Evolutionary conservation across 768 basidiomycete genomes (phyloP).

Genomic region (Dacryopinax spathularia): DNA sequence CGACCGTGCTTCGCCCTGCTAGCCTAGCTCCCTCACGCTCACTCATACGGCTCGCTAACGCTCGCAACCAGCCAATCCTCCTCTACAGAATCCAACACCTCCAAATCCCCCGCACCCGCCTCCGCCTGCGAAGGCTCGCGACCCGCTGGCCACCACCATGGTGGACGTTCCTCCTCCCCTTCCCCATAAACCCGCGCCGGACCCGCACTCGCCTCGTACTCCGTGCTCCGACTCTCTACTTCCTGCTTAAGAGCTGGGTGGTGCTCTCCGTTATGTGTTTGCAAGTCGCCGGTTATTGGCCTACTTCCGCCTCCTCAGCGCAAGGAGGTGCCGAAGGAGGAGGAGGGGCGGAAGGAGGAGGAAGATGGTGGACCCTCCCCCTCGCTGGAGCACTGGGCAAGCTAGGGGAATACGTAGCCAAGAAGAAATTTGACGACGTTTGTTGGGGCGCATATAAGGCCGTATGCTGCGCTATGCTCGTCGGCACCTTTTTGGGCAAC

Average conservation of each 20-base stretch:
- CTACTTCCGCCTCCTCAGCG: conserved; percentile 28
- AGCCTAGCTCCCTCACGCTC: neutral
- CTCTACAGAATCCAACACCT: conserved; percentile 65
- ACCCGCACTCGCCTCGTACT: conserved; percentile 44
- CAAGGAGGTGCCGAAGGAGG: conserved; percentile 11
- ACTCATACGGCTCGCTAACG: neutral
- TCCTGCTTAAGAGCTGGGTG: conserved; percentile 40
- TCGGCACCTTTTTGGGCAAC: conserved; percentile 53
- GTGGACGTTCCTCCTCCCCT: conserved; percentile 27
- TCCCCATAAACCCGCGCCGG: conserved; percentile 51
- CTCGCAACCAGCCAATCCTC: conserved; percentile 40
- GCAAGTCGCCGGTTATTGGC: conserved; percentile 28
- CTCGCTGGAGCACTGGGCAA: too few relatives aligned
- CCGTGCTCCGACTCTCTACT: conserved; percentile 50
- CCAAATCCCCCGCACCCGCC: conserved; percentile 25
- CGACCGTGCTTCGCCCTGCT: neutral
- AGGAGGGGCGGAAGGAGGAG: conserved; percentile 7
- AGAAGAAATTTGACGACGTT: conserved; percentile 43
- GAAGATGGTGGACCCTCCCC: neutral
- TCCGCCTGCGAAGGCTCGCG: neutral
- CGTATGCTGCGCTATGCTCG: conserved; percentile 47
- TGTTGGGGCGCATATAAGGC: conserved; percentile 65
- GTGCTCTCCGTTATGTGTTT: conserved; percentile 46
- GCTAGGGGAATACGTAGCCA: conserved; percentile 34
- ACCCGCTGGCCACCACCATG: conserved; percentile 9